These are phyloP conservation scores for Ceratobasidium sp. DNA, from an alignment of 1,284 basidiomycete species.

Conservation along the genomic window DNA sequence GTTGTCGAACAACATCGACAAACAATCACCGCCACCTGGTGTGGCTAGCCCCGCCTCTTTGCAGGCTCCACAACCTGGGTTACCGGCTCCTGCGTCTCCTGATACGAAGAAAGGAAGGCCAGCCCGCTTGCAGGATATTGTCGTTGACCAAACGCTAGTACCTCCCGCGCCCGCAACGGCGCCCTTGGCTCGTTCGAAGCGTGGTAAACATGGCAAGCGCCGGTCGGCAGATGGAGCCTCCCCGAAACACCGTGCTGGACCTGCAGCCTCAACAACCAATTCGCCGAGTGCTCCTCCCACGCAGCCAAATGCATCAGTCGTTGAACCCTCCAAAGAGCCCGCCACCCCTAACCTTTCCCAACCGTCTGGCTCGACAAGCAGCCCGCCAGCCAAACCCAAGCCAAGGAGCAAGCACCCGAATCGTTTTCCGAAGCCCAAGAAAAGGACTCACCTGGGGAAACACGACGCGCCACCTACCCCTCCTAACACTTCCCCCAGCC, in stretches of 20 bases:
- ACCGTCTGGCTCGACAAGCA: slow-evolving; percentile 7
- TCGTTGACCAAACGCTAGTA: slow-evolving; percentile 5
- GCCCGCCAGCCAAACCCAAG: background rate
- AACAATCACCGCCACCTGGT: background rate
- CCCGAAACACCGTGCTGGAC: background rate
- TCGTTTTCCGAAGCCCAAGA: slow-evolving; percentile 6
- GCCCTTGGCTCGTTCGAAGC: slow-evolving; percentile 11
- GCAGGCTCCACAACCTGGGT: background rate
- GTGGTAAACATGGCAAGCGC: background rate
- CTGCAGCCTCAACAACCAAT: background rate
- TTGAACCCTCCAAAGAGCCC: background rate
- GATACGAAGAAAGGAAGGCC: background rate
- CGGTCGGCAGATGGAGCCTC: slow-evolving; percentile 16
- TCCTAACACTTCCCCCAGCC: background rate
- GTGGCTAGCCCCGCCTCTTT: background rate
- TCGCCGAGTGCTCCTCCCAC: background rate
- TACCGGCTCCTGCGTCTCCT: background rate
- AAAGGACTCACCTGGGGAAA: background rate
- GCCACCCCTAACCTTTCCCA: background rate
- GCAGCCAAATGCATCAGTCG: background rate
- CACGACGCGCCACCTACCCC: background rate
- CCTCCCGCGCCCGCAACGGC: slow-evolving; percentile 23
- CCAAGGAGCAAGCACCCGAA: background rate
- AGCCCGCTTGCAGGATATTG: slow-evolving; percentile 8
- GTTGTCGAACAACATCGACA: background rate